Conservation (phyloP, 2,329 filamentous ascomycete species). For the Talaromyces pinophilus region DNA sequence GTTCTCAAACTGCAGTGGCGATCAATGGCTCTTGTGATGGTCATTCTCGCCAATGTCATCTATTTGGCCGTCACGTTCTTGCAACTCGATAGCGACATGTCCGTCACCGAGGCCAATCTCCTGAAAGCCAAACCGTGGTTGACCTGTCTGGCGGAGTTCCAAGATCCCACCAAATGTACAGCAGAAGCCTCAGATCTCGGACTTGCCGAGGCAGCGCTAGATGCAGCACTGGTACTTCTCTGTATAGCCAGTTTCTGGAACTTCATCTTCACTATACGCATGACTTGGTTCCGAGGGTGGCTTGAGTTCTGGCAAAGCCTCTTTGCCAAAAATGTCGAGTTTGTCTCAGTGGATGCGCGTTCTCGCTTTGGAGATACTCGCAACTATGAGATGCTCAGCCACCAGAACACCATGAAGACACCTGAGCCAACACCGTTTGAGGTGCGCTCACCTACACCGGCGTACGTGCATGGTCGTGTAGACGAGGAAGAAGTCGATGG, state of each 20-base stretch:
- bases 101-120: constrained; percentile 57
- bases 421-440: constrained; percentile 36
- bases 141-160: constrained; percentile 62
- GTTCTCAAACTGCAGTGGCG: constrained; percentile 93
- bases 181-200: constrained; percentile 61
- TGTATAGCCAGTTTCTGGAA: constrained; percentile 86
- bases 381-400: constrained; percentile 76
- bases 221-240: constrained; percentile 79
- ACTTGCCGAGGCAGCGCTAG: constrained; percentile 73
- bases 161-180: constrained; percentile 69
- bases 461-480: background rate
- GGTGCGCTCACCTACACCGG: constrained; percentile 27
- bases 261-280: constrained; percentile 76
- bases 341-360: constrained; percentile 82
- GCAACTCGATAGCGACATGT: constrained; percentile 74
- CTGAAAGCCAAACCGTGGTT: constrained; percentile 66
- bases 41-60: constrained; percentile 87
- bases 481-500: constrained; percentile 3
- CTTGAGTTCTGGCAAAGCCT: constrained; percentile 59
- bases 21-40: constrained; percentile 82
- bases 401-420: constrained; percentile 30
- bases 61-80: constrained; percentile 94
- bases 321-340: constrained; percentile 65
- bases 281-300: constrained; percentile 87
- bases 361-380: constrained; percentile 62